Conservation (phyloP, 345 rosid species). For the Lepidium didymum region DNA sequence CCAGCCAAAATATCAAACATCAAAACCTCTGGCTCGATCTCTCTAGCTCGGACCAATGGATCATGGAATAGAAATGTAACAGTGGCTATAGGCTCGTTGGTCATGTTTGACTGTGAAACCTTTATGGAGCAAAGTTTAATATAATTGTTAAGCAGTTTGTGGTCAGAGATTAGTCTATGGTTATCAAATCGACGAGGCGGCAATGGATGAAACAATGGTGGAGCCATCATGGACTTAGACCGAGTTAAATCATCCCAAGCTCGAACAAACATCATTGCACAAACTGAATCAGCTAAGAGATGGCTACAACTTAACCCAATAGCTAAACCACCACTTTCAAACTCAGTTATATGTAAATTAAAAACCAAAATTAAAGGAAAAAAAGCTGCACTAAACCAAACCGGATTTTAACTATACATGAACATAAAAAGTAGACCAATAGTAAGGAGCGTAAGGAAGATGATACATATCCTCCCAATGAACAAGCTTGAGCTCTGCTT, state of each 20-base stretch:
- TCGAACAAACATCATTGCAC: slow-evolving; percentile 48
- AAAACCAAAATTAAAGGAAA: background rate
- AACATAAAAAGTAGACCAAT: slow-evolving; percentile 71
- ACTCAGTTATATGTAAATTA: slow-evolving; percentile 57
- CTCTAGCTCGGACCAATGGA: slow-evolving; percentile 29
- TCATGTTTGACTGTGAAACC: background rate
- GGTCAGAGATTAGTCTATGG: slow-evolving; percentile 18
- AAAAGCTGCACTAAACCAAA: background rate
- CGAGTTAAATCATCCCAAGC: slow-evolving; percentile 69
- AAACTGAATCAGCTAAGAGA: slow-evolving; percentile 52
- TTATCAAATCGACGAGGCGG: slow-evolving; percentile 29
- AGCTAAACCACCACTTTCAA: slow-evolving; percentile 68
- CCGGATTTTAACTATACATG: slow-evolving; percentile 35
- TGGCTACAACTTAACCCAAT: slow-evolving; percentile 70
- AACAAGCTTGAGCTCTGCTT: slow-evolving; percentile 54
- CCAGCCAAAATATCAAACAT: slow-evolving; percentile 48
- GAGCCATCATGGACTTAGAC: slow-evolving; percentile 26
- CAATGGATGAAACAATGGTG: slow-evolving; percentile 44
- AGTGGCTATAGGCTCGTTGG: slow-evolving; percentile 23
- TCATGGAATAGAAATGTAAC: slow-evolving; percentile 37
- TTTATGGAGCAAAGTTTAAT: slow-evolving; percentile 19
- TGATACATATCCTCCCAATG: slow-evolving; percentile 66
- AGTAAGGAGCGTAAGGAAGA: slow-evolving; percentile 49
- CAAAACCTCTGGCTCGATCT: slow-evolving; percentile 6
- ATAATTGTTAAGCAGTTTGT: slow-evolving; percentile 37